Base-by-base conservation (phyloP, 2,329 filamentous ascomycete genomes). In the Neonectria punicea region DNA sequence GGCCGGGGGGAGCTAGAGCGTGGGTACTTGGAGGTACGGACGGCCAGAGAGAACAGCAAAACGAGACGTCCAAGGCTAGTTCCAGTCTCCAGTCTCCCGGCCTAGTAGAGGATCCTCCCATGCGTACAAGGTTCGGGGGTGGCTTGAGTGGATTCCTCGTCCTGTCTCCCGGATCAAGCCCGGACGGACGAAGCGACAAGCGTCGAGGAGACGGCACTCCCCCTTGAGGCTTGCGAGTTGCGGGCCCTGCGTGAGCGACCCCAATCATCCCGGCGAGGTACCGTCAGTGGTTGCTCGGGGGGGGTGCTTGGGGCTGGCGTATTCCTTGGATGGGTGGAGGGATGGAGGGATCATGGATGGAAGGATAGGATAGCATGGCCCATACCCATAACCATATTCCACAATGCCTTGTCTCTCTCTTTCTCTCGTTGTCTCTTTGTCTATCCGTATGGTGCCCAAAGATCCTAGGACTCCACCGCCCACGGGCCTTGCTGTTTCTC, bases 101-200 rank as follows among this genome's bases (percentile, higher is more conserved):
- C 36, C 36, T 39, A 39, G 36, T 39, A 39, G 36, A 39, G 36
- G 36, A 43, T 43, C 39, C n/a, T 51, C 49, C 58, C 58, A 62
- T 64, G 51, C 51, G 39, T 41, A 44, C 61, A 68, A 58, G 53
- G 53, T 68, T 70, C 63, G 59, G 69, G 64, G 68, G 66, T 72
- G 69, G 71, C 71, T 72, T 69, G 59, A 57, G 61, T 65, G 61
- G 61, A 61, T 67, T 55, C 43, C 34, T 60, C 61, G 51, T 71
- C 61, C 51, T 66, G 66, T 70, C 61, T 68, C 63, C 66, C 67
- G 72, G 69, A 65, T 65, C 63, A 61, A 63, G 62, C 55, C 58
- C 61, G 54, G 63, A 56, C 54, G 65, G 65, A 47, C 51, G 47
- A 65, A 63, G 62, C 65, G 55, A 67, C 30, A 41, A 43, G 39